Evolutionary conservation across 1,284 basidiomycete species (phyloP), one percentile per base, ranked within the genome.

Genomic region (Tilletia walkeri): DNA sequence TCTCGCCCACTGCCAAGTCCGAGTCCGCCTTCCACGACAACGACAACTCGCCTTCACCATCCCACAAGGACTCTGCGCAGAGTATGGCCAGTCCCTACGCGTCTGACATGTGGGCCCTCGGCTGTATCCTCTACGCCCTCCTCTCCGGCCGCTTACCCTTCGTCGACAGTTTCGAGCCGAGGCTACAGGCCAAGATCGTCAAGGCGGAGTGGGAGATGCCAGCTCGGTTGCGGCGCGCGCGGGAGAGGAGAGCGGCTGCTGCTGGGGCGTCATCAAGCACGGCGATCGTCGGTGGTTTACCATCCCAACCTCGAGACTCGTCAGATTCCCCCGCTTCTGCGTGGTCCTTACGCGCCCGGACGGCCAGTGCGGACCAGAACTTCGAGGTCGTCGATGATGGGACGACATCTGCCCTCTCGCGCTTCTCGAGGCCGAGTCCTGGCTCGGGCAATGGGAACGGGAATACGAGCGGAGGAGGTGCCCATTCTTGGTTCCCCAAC

Each of bases 51-150:
- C 24, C 24, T 30, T 30, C 24, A 30, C 24, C 24, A 30, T 30
- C 24, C 2, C 24, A 30, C 24, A 30, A 30, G 24, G 24, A 30
- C 24, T 30, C 24, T 30, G 24, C 24, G 24, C 24, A 30, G 24
- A 30, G 24, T 7, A 45, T 45, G 9, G 41, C 41, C 41, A 45
- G 77, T 2, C 78, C 78, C 30, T 80, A 73, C 66, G 78, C 79
- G 12, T 70, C 72, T 14, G 79, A 81, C 65, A 79, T 80, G 75
- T 81, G 79, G 79, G 77, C 78, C 6, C 68, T 80, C 9, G 79
- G 79, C 30, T 81, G 79, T 67, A 77, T 81, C 36, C 68, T 80
- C 4, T 80, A 81, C 41, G 79, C 79, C 10, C 70, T 81, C 18
- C 66, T 79, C 24, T 73, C 74, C 66, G 79, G 79, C 20, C 70